Evolutionary conservation across 2,329 filamentous ascomycete genomes (phyloP).

Genomic region (Capronia americana): DNA sequence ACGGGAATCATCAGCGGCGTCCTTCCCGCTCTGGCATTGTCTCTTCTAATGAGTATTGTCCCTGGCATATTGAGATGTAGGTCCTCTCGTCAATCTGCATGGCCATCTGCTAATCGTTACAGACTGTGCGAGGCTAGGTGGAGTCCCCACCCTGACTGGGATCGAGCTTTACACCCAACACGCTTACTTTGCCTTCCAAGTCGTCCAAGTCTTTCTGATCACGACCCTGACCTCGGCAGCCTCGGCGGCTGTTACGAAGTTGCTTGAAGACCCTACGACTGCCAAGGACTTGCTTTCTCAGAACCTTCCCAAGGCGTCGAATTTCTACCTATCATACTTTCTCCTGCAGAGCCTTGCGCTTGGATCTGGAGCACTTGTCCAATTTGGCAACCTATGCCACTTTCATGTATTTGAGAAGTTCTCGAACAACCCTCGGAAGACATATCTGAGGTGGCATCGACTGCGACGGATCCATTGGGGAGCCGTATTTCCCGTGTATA

Average conservation of each 20-base stretch:
- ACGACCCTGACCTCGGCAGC: slow-evolving; percentile 78
- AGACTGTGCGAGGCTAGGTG: slow-evolving; percentile 71
- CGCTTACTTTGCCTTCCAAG: slow-evolving; percentile 74
- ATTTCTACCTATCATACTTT: slow-evolving; percentile 96
- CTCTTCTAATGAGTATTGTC: slow-evolving; percentile 84
- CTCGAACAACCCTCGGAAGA: slow-evolving; percentile 70
- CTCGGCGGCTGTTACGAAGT: slow-evolving; percentile 69
- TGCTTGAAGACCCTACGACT: slow-evolving; percentile 69
- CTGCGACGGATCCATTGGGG: slow-evolving; percentile 81
- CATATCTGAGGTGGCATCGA: slow-evolving; percentile 76
- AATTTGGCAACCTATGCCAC: slow-evolving; percentile 60
- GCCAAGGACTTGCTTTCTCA: slow-evolving; percentile 71
- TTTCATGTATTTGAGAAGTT: slow-evolving; percentile 34
- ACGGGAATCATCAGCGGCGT: slow-evolving; percentile 83
- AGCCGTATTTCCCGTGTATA: slow-evolving; percentile 77
- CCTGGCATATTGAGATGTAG: slow-evolving; percentile 79
- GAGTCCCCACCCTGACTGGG: slow-evolving; percentile 77
- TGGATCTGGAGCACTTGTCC: slow-evolving; percentile 56
- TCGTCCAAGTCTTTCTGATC: slow-evolving; percentile 89
- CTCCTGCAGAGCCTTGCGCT: slow-evolving; percentile 81
- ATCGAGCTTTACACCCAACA: slow-evolving; percentile 91
- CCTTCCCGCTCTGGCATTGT: slow-evolving; percentile 77
- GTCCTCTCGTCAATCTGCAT: slow-evolving; percentile 49
- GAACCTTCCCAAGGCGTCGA: slow-evolving; percentile 85
- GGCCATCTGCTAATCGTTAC: slow-evolving; percentile 31